A percentile compares a stretch with the other conserved stretches of the same genome.
phyloP scores from a whole-genome alignment of 192 early-diverging fungal species.

The Coemansia sp. region DNA sequence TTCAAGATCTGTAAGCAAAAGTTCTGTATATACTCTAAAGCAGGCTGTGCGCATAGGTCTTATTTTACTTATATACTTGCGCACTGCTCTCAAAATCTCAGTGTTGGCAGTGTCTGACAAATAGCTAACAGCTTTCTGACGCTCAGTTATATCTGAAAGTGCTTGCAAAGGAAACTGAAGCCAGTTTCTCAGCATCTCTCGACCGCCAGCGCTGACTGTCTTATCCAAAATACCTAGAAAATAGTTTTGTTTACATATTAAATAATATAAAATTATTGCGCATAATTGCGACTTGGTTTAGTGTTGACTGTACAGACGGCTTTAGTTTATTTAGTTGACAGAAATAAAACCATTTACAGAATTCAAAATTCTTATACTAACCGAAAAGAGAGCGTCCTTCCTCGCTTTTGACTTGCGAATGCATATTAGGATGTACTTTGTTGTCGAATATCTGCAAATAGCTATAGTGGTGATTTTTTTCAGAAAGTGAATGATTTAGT shows the following conservation, averaged over 20 bases:
- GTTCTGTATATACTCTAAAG: slow-evolving; percentile 32
- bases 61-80: slow-evolving; percentile 15
- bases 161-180: slow-evolving; percentile 29
- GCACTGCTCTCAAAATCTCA: slow-evolving; percentile 12
- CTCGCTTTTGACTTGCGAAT: slow-evolving; percentile 59
- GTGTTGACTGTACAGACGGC: too few relatives aligned
- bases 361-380: slow-evolving; percentile 29
- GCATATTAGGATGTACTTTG: slow-evolving; percentile 82
- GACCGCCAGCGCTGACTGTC: slow-evolving; percentile 34
- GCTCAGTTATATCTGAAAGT: slow-evolving; percentile 23
- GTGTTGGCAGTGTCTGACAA: slow-evolving; percentile 5
- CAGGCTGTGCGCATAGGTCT: slow-evolving; percentile 21
- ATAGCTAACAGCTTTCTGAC: slow-evolving; percentile 25
- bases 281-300: too few relatives aligned
- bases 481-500: too few relatives aligned
- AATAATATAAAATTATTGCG: too few relatives aligned
- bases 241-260: too few relatives aligned
- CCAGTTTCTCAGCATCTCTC: slow-evolving; percentile 37
- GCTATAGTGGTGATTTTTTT: slow-evolving; percentile 32
- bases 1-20: slow-evolving; percentile 35
- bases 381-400: slow-evolving; percentile 77
- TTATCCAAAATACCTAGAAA: slow-evolving; percentile 40
- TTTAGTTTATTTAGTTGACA: too few relatives aligned
- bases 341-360: too few relatives aligned
- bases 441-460: slow-evolving; percentile 77